phyloP scores from a whole-genome alignment of 176 grass and related monocot species.

The Zoysia pacifica region DNA sequence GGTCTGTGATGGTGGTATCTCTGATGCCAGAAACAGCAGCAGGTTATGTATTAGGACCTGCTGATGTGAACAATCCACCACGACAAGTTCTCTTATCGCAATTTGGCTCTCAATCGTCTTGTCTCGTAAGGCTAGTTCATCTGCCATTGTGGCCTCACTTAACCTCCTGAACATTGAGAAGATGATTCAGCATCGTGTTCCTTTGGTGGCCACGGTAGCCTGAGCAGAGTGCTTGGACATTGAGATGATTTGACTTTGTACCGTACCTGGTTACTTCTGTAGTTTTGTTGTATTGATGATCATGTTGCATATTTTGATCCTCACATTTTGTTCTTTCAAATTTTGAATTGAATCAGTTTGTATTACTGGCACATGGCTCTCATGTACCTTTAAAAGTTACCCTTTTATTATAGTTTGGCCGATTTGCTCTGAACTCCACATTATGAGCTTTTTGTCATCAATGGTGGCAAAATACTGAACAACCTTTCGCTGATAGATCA shows the following conservation, averaged over 20 bases:
- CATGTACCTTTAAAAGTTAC: neutral
- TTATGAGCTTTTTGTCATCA: constrained; percentile 1
- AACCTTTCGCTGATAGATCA: neutral
- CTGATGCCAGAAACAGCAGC: neutral
- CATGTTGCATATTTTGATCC: neutral
- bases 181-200: no score
- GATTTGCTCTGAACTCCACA: neutral
- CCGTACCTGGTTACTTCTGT: neutral
- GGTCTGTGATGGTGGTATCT: neutral
- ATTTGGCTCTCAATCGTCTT: neutral
- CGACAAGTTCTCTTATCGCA: neutral
- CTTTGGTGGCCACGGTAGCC: neutral
- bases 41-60: neutral
- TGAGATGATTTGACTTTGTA: neutral
- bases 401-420: neutral
- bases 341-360: neutral
- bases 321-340: neutral
- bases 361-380: neutral
- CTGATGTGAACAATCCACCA: neutral
- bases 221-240: neutral
- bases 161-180: neutral
- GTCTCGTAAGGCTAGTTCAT: neutral
- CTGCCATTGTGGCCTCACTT: neutral
- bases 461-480: constrained; percentile 12
- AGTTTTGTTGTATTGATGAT: neutral